Conservation (phyloP, 176 grass and related monocot species). For the Oryza brachyantha region DNA sequence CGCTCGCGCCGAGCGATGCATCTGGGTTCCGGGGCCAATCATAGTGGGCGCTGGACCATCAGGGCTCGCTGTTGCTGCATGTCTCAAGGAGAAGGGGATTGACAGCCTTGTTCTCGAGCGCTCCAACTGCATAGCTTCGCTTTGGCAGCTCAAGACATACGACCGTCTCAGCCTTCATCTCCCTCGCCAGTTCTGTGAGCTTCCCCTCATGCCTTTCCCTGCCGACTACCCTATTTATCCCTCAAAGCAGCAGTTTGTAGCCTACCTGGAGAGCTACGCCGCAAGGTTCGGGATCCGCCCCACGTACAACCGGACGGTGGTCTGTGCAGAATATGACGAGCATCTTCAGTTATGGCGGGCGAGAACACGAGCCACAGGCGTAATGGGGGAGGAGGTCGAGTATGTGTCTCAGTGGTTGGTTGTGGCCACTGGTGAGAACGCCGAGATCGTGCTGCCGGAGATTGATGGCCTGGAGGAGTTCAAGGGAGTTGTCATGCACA, state of each 20-base stretch:
- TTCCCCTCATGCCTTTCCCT: conserved; percentile 89
- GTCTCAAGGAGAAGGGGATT: conserved; percentile 73
- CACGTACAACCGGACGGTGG: conserved; percentile 58
- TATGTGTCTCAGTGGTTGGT: conserved; percentile 76
- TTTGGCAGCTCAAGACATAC: conserved; percentile 90
- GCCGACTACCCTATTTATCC: conserved; percentile 68
- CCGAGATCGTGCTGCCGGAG: conserved; percentile 66
- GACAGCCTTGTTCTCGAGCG: conserved; percentile 78
- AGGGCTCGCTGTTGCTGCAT: conserved; percentile 84
- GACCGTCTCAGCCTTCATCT: conserved; percentile 96
- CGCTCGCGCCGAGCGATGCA: conserved; percentile 27
- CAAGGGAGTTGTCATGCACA: conserved; percentile 61
- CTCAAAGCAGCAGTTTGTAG: conserved; percentile 81
- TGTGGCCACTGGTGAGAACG: conserved; percentile 92
- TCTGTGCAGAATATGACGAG: conserved; percentile 61
- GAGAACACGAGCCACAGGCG: conserved; percentile 11
- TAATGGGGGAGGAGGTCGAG: conserved; percentile 39
- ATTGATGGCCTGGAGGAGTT: conserved; percentile 70
- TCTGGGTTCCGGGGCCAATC: conserved; percentile 59
- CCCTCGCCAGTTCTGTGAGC: conserved; percentile 93
- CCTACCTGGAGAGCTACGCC: conserved; percentile 78
- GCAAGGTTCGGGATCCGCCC: conserved; percentile 63
- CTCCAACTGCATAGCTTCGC: conserved; percentile 78
- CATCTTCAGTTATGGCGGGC: conserved; percentile 55
- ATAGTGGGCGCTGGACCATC: conserved; percentile 96